Evolutionary conservation across 116 monocot genomes (phyloP), one percentile per base, ranked within the genome.

Genomic region (Iris pallida): DNA sequence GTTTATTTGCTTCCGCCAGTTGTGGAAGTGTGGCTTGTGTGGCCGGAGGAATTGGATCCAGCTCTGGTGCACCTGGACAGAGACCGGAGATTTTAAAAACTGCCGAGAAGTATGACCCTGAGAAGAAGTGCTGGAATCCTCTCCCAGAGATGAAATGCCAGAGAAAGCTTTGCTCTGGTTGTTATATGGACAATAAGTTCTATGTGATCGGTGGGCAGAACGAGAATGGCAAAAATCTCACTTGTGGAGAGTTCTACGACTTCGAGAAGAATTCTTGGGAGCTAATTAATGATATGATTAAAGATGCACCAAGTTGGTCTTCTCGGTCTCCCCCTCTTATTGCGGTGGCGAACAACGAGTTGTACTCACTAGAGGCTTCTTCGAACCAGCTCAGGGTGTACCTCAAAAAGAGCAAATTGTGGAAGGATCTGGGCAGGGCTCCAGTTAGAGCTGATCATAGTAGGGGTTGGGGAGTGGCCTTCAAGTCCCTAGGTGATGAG

Each of bases 391-490:
- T 82, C n/a, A 82, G 70, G 61, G 54, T 78, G n/a, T 82, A 82
- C 20, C 4, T 70, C 48, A 82, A 74, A 66, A 78, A 20, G 64
- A 78, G 65, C 56, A 77, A 82, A 61, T 65, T 61, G 0, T 82
- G 82, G 82, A 78, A 66, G 54, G 71, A 74, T 55, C 52, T 82
- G 42, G 82, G 82, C 4, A 58, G 12, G n/a, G 65, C 56, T 19
- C 82, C 82, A 12, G 77, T 74, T 18, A 69, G 82, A 58, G 74
- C 77, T 40, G 78, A 78, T 61, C 65, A 60, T 46, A 78, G 73
- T 18, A 64, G 74, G 65, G 82, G 82, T 0, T 82, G 82, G 82
- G 82, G 78, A 1, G 78, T 82, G 61, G 82, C 82, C 4, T 82
- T 82, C 65, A 78, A 74, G 52, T 78, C 78, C 5, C 30, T 82